phyloP scores from a whole-genome alignment of 345 rosid genomes.

The Melaleuca quinquenervia region DNA sequence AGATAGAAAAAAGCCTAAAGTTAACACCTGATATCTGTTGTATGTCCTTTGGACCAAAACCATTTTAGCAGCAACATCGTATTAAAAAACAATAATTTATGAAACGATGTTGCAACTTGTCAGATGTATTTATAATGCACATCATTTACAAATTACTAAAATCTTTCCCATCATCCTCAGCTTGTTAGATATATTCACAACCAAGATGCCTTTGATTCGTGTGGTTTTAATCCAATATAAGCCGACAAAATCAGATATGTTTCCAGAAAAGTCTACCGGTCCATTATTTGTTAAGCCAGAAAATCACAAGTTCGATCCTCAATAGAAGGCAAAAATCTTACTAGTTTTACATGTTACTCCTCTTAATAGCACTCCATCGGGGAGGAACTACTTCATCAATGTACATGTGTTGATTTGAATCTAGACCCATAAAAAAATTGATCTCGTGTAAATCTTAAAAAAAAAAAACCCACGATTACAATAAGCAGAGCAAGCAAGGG shows the following conservation, averaged over 20 bases:
- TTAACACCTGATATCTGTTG: neutral
- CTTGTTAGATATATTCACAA: no score
- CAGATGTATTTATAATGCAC: neutral
- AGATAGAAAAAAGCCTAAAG: neutral
- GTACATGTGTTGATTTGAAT: neutral
- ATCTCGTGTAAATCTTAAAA: neutral
- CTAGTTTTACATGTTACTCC: no score
- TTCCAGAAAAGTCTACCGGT: no score
- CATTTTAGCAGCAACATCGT: neutral
- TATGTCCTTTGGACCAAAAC: neutral
- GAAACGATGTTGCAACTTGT: no score
- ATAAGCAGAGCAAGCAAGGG: neutral
- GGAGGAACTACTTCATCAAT: neutral
- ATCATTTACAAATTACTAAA: neutral
- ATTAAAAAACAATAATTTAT: neutral
- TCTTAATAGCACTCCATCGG: no score
- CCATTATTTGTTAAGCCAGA: no score
- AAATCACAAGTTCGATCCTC: no score
- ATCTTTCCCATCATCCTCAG: no score
- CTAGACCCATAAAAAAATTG: neutral
- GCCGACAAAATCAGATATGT: no score
- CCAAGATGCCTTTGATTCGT: neutral
- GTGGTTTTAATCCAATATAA: neutral
- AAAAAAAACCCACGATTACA: neutral
- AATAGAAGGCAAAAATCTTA: no score